Base-by-base conservation (phyloP, 2,329 filamentous ascomycete species). In the Colletotrichum cuscutae region DNA sequence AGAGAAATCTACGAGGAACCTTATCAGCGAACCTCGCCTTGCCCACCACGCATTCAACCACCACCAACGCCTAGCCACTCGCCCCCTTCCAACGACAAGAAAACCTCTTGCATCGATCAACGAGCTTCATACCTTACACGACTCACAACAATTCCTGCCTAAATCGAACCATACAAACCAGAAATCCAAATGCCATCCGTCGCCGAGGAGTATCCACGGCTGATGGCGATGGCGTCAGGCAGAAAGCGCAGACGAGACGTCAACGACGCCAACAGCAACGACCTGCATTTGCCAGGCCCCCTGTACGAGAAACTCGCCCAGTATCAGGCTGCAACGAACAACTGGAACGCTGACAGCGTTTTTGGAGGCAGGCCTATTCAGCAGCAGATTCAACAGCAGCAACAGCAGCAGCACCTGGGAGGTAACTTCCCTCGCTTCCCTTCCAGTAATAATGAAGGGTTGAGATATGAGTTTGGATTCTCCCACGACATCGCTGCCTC, bases 221-320 rank as follows among this genome's bases (percentile, higher is more conserved):
- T 65, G 53, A 64, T 67, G 61, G 46, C 63, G 52, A 64, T 67
- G 61, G 46, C 63, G 52, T 64, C 69, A 9, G 72, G 65, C 28
- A 72, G 63, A 35, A 75, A 75, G 61, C 72, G 74, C 32, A 75
- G 74, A 65, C 72, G 72, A 67, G 74, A 75, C 32, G 62, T 56
- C 56, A 71, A 71, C 69, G 74, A 75, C 46, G 56, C 52, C n/a
- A 65, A n/a, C 46, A 49, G 2, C 42, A 64, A 58, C 58, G 26
- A 65, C 62, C 28, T 70, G 49, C 72, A 67, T 49, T 56, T 73
- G 63, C 70, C 63, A 59, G 53, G 46, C 19, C 58, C 69, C n/a
- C 62, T 75, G 62, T 74, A 75, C 71, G 73, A 75, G 73, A 71
- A 74, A 42, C 71, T 75, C 61, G 73, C 73, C 53, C 71, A 73